Conservation (phyloP, 768 basidiomycete genomes). For the Rossbeevera mucosa region DNA sequence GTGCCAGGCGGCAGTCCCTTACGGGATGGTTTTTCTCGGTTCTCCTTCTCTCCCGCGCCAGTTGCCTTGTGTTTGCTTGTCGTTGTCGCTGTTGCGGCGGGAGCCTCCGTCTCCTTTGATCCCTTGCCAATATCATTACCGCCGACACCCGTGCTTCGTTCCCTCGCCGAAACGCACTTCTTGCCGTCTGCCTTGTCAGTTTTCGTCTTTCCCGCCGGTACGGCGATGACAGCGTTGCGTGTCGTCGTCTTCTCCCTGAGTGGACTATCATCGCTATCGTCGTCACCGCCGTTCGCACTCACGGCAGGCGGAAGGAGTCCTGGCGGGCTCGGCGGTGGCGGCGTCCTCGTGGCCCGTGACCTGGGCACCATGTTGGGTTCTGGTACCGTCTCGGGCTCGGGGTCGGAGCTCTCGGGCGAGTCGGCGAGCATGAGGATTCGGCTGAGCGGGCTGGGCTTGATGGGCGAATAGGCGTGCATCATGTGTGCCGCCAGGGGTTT, state of each 20-base stretch:
- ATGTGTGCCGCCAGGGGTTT: constrained; percentile 67
- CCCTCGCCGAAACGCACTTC: constrained; percentile 31
- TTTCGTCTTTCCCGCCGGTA: constrained; percentile 6
- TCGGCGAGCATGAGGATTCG: constrained; percentile 69
- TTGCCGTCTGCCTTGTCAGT: constrained; percentile 16
- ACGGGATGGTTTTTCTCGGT: constrained; percentile 33
- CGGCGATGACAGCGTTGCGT: constrained; percentile 24
- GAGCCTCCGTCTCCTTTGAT: constrained; percentile 20
- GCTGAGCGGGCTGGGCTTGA: constrained; percentile 74
- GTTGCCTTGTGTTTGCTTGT: constrained; percentile 29
- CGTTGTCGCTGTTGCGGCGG: constrained; percentile 5
- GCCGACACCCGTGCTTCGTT: constrained; percentile 31
- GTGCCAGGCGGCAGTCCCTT: constrained; percentile 19
- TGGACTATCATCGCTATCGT: constrained; percentile 52
- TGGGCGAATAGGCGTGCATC: constrained; percentile 80
- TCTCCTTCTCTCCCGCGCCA: constrained; percentile 33
- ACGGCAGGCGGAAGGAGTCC: constrained; percentile 8
- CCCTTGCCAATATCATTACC: constrained; percentile 24
- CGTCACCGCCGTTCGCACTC: constrained; percentile 26
- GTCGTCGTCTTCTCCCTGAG: constrained; percentile 46
- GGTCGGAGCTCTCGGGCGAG: constrained; percentile 43
- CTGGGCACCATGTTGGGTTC: constrained; percentile 8
- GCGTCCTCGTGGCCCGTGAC: constrained; percentile 12
- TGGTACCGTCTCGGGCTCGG: constrained; percentile 24
- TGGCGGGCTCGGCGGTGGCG: constrained; percentile 19